Percentiles rank a stretch among this genome's conserved stretches.
These are phyloP conservation scores for Schwanniomyces occidentalis DNA, from an alignment of 805 yeast species.

Conservation along the genomic window DNA sequence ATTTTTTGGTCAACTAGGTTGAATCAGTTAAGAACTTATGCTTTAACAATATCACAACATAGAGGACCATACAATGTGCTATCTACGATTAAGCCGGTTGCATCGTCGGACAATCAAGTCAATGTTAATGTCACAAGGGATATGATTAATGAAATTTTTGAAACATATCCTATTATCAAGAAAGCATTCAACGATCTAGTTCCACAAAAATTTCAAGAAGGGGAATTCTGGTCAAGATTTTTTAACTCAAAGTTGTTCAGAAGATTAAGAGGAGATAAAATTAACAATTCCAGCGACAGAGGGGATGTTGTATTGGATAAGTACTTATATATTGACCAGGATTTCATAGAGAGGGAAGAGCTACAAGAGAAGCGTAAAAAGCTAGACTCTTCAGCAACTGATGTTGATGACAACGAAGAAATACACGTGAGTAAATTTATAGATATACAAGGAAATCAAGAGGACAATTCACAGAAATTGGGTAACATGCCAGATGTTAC, in stretches of 20 bases:
- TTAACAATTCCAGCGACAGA: conserved; percentile 65
- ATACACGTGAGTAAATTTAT: conserved; percentile 62
- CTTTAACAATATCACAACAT: conserved; percentile 79
- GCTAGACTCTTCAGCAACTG: conserved; percentile 29
- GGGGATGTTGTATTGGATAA: conserved; percentile 85
- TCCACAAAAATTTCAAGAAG: conserved; percentile 76
- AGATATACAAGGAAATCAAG: conserved; percentile 78
- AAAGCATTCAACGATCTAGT: conserved; percentile 89
- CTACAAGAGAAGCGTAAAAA: conserved; percentile 19
- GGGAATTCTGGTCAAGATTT: conserved; percentile 95
- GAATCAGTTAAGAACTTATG: conserved; percentile 79
- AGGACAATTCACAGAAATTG: conserved; percentile 70
- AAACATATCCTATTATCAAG: conserved; percentile 88
- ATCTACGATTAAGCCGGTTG: conserved; percentile 91
- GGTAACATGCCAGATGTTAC: conserved; percentile 90
- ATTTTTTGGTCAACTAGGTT: conserved; percentile 88
- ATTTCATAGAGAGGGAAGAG: conserved; percentile 41
- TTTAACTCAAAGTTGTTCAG: conserved; percentile 88
- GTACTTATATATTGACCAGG: conserved; percentile 72
- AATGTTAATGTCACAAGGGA: conserved; percentile 91
- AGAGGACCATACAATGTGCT: conserved; percentile 92
- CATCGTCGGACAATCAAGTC: conserved; percentile 88
- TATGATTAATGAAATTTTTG: conserved; percentile 84
- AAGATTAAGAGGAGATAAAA: conserved; percentile 83
- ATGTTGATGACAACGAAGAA: conserved; percentile 25